phyloP scores from a whole-genome alignment of 2,329 filamentous ascomycete genomes.

The Trichoderma guizhouense region DNA sequence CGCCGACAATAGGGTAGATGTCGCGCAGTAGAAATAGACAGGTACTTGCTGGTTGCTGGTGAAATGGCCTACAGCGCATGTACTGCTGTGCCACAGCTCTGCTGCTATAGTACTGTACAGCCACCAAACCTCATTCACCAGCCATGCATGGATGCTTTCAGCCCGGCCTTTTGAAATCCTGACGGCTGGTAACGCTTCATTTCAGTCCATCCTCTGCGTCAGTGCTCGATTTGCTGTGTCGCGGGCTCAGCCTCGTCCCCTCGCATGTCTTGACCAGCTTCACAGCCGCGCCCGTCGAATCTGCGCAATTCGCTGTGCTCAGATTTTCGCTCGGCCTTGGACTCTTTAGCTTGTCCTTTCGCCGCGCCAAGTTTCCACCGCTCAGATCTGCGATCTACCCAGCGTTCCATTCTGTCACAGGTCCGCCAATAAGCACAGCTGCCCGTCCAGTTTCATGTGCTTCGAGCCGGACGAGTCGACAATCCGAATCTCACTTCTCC shows the following conservation, averaged over 20 bases:
- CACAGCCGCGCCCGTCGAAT: neutral
- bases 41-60: neutral
- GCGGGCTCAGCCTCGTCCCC: neutral
- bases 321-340: neutral
- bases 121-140: conserved; percentile 1
- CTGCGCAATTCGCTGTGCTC: neutral
- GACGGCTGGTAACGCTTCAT: neutral
- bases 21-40: neutral
- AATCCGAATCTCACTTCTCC: neutral
- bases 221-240: neutral
- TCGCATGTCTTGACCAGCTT: conserved; percentile 6
- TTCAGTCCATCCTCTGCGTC: neutral
- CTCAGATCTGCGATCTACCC: conserved; percentile 14
- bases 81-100: conserved; percentile 10
- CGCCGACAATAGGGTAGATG: neutral
- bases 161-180: neutral
- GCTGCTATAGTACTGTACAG: neutral
- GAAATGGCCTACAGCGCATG: neutral
- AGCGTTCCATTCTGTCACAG: neutral
- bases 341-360: neutral
- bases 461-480: neutral
- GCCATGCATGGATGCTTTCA: neutral
- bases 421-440: neutral
- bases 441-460: conserved; percentile 2
- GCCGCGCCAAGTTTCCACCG: conserved; percentile 11